phyloP scores from a whole-genome alignment of 176 grass and related monocot genomes.

The Triticum aestivum region DNA sequence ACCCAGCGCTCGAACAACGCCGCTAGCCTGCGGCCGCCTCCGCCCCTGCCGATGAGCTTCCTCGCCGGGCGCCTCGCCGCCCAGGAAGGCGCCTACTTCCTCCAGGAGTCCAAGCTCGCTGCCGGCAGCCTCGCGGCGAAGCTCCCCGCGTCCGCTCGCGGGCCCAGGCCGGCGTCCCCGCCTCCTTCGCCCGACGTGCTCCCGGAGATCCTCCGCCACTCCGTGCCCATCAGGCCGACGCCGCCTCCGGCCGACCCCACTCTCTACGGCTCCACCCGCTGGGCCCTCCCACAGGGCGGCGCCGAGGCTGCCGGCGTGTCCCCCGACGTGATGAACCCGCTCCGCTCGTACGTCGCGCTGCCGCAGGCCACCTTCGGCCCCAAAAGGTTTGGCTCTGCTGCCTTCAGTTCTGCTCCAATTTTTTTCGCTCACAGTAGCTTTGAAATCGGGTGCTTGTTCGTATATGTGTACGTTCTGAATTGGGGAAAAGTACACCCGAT shows the following conservation, averaged over 20 bases:
- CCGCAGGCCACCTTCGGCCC: constrained; percentile 91
- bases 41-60: constrained; percentile 69
- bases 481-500: not conserved
- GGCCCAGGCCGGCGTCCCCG: not conserved
- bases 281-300: constrained; percentile 33
- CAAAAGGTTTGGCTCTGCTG: constrained; percentile 48
- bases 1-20: not conserved
- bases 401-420: not conserved
- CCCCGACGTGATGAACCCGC: constrained; percentile 61
- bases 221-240: constrained; percentile 53
- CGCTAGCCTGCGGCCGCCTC: not conserved
- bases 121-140: constrained; percentile 70
- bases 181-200: constrained; percentile 60
- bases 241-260: constrained; percentile 32
- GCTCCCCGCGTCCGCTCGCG: constrained; percentile 38
- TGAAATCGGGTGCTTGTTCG: not conserved
- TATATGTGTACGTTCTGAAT: not conserved
- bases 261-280: constrained; percentile 53
- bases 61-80: constrained; percentile 73
- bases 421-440: not conserved
- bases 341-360: constrained; percentile 69
- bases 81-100: constrained; percentile 79
- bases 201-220: constrained; percentile 88
- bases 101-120: constrained; percentile 75
- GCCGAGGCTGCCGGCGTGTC: constrained; percentile 17